Conservation (phyloP, 768 basidiomycete genomes). For the Agaricus sinodeliciosus region DNA sequence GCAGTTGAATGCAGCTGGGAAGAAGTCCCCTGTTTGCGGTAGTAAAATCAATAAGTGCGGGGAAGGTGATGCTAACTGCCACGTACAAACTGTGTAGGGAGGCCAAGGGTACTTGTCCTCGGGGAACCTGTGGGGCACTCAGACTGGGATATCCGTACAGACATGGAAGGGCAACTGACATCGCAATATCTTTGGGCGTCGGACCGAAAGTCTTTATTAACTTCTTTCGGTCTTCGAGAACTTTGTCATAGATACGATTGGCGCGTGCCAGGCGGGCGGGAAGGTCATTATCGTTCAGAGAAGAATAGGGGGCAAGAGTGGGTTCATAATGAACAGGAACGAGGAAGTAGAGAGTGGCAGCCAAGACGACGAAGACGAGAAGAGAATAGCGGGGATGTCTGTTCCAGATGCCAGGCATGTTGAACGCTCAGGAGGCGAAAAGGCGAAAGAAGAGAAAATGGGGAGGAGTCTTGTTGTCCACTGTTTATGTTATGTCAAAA, state of each 20-base stretch:
- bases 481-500: too few species aligned
- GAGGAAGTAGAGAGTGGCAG: conserved; percentile 42
- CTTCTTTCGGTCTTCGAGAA: conserved; percentile 32
- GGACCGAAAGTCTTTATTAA: conserved; percentile 53
- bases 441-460: neutral
- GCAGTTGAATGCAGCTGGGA: conserved; percentile 45
- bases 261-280: conserved; percentile 33
- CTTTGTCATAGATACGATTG: conserved; percentile 38
- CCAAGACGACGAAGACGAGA: conserved; percentile 32
- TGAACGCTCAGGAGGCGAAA: neutral
- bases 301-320: conserved; percentile 13
- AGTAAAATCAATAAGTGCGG: neutral
- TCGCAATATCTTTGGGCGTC: conserved; percentile 34
- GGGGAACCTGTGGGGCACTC: conserved; percentile 36
- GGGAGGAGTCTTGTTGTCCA: too few species aligned
- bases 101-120: conserved; percentile 47
- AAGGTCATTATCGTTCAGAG: conserved; percentile 27
- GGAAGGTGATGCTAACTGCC: neutral
- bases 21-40: conserved; percentile 42
- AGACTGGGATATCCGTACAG: neutral
- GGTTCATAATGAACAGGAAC: conserved; percentile 24
- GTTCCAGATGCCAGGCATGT: conserved; percentile 25
- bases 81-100: conserved; percentile 52
- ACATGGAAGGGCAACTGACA: conserved; percentile 26
- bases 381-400: conserved; percentile 51